Conservation (phyloP, 2,329 filamentous ascomycete species). For the Cryphonectria nitschkei region DNA sequence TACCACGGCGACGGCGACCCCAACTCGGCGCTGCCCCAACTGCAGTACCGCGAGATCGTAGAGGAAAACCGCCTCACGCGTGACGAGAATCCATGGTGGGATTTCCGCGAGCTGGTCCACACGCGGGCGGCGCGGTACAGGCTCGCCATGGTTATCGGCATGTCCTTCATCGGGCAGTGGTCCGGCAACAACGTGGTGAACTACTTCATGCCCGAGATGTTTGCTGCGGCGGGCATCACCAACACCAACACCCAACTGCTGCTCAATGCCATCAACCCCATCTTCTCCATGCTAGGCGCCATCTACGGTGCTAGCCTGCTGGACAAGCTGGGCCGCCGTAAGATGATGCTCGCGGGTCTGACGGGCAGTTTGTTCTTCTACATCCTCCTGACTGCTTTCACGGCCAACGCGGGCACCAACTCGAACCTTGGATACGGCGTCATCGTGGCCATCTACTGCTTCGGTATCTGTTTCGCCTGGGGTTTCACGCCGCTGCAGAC, state of each 20-base stretch:
- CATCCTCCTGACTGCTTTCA: constrained; percentile 52
- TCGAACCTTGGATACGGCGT: constrained; percentile 32
- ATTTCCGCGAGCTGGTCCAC: constrained; percentile 49
- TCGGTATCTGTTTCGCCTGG: constrained; percentile 56
- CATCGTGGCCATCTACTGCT: constrained; percentile 43
- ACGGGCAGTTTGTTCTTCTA: constrained; percentile 25
- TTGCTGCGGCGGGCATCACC: constrained; percentile 54
- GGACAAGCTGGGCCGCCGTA: constrained; percentile 55
- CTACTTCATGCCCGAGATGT: constrained; percentile 55
- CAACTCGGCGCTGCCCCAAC: constrained; percentile 43
- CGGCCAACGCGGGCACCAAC: constrained; percentile 39
- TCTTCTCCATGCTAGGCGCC: constrained; percentile 53
- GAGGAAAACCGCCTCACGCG: constrained; percentile 45
- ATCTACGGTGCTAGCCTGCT: constrained; percentile 54
- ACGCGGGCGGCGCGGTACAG: constrained; percentile 44
- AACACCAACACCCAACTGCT: constrained; percentile 47
- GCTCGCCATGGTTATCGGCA: constrained; percentile 44
- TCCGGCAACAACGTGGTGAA: constrained; percentile 45
- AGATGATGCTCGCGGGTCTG: constrained; percentile 38
- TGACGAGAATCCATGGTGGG: constrained; percentile 50
- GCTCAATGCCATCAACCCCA: constrained; percentile 56
- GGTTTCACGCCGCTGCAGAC: constrained; percentile 53
- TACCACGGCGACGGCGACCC: constrained; percentile 46
- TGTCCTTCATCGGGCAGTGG: constrained; percentile 51
- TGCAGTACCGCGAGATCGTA: constrained; percentile 47